Percentiles rank a stretch among this genome's conserved stretches.
These are phyloP conservation scores for Hordeum marinum DNA, from an alignment of 176 grass and related monocot species.

Conservation along the genomic window DNA sequence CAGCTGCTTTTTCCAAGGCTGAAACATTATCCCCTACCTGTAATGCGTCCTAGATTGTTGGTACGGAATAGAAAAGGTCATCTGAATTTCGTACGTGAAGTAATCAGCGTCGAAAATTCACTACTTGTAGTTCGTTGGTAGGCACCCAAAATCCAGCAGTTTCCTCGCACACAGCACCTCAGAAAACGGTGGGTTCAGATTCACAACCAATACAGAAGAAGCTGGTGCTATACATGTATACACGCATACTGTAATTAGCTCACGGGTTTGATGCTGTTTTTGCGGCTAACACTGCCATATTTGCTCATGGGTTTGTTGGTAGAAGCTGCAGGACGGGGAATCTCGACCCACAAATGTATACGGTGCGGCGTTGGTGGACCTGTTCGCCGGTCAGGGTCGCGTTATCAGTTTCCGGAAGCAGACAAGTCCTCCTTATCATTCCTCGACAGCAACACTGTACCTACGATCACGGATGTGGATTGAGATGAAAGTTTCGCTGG, in stretches of 20 bases:
- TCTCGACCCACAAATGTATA: not conserved
- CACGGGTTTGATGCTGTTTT: not conserved
- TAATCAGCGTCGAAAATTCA: not conserved
- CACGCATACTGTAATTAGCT: not conserved
- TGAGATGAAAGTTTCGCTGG: constrained; percentile 9
- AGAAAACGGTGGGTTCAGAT: not conserved
- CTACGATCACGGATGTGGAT: constrained; percentile 14
- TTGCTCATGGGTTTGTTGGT: not conserved
- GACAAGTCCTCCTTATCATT: constrained; percentile 40
- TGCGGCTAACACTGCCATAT: not conserved
- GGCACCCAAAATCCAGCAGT: not conserved
- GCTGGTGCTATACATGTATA: not conserved
- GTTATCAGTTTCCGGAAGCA: constrained; percentile 14
- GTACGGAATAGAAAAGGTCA: not conserved
- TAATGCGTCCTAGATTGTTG: not conserved
- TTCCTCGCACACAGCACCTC: not conserved
- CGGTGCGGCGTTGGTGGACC: constrained; percentile 4
- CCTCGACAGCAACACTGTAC: constrained; percentile 43
- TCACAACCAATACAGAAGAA: not conserved
- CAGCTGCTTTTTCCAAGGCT: not conserved
- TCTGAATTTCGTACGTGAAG: not conserved
- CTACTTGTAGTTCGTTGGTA: not conserved
- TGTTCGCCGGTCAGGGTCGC: not conserved
- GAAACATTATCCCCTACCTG: not conserved
- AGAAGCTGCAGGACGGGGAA: not conserved